These are phyloP conservation scores for Vigna radiata DNA, from an alignment of 306 rosid genomes.

Conservation along the genomic window DNA sequence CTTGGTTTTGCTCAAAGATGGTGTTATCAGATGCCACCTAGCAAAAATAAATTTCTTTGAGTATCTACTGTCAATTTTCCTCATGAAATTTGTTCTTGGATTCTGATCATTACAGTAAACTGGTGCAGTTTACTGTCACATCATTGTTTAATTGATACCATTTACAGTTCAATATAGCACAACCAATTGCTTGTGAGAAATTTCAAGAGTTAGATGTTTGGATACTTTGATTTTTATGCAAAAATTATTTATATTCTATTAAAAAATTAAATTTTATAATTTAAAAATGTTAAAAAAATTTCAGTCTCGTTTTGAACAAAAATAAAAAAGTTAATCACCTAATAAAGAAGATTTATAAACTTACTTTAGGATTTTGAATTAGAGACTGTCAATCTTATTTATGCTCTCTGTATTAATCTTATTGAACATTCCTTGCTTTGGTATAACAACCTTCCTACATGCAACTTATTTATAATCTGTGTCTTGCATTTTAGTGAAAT, in stretches of 20 bases:
- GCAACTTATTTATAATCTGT: too few relatives aligned
- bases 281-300: too few relatives aligned
- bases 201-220: neutral
- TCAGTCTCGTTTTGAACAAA: too few relatives aligned
- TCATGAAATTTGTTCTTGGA: neutral
- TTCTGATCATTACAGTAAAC: neutral
- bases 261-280: too few relatives aligned
- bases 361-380: too few relatives aligned
- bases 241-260: neutral
- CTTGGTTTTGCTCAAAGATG: constrained; percentile 19
- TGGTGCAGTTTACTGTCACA: neutral
- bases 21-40: neutral
- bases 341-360: too few relatives aligned
- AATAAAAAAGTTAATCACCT: too few relatives aligned
- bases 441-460: neutral
- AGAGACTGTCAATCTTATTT: neutral
- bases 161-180: neutral
- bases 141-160: neutral
- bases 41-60: neutral
- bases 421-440: constrained; percentile 5
- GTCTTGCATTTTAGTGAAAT: too few relatives aligned
- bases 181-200: neutral
- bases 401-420: neutral
- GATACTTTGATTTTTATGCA: neutral
- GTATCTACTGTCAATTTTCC: neutral